Evolutionary conservation across 768 basidiomycete species (phyloP).

Genomic region (Leccinum truebloodii): DNA sequence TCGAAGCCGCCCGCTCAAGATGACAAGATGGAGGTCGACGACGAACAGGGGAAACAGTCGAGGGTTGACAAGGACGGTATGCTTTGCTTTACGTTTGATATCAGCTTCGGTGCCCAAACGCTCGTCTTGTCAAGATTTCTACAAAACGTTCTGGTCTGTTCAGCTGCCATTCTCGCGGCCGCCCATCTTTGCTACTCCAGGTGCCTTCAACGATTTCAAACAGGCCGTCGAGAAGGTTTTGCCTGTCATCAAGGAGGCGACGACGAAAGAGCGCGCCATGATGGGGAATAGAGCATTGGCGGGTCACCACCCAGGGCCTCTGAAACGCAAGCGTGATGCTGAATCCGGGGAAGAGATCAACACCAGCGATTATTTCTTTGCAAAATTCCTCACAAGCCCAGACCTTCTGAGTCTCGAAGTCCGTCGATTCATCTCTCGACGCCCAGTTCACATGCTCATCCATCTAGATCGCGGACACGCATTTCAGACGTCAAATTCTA

Average conservation of each 20-base stretch:
- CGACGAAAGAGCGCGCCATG: conserved; percentile 84
- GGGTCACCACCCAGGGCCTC: conserved; percentile 32
- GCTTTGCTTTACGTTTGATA: conserved; percentile 7
- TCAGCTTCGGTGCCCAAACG: conserved; percentile 1
- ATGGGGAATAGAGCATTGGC: conserved; percentile 68
- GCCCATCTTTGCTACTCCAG: conserved; percentile 57
- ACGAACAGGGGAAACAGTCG: conserved; percentile 37
- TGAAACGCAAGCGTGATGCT: conserved; percentile 69
- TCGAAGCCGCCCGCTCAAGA: conserved; percentile 35
- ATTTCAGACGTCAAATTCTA: conserved; percentile 91
- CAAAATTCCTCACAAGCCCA: conserved; percentile 88
- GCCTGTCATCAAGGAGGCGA: conserved; percentile 81
- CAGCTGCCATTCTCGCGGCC: conserved; percentile 86
- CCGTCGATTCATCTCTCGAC: conserved; percentile 19
- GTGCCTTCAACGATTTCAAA: conserved; percentile 64
- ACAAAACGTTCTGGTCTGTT: conserved; percentile 87
- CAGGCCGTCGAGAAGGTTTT: conserved; percentile 71
- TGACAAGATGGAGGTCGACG: conserved; percentile 68
- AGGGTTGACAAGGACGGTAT: conserved; percentile 64
- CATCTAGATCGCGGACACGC: conserved; percentile 78
- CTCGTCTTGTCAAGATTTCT: conserved; percentile 57
- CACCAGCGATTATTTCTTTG: conserved; percentile 81
- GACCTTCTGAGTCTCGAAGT: conserved; percentile 90
- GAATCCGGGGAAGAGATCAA: conserved; percentile 54
- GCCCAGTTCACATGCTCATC: conserved; percentile 13